Evolutionary conservation across 495 filamentous ascomycete species (phyloP).

Genomic region (Penicillium canescens): DNA sequence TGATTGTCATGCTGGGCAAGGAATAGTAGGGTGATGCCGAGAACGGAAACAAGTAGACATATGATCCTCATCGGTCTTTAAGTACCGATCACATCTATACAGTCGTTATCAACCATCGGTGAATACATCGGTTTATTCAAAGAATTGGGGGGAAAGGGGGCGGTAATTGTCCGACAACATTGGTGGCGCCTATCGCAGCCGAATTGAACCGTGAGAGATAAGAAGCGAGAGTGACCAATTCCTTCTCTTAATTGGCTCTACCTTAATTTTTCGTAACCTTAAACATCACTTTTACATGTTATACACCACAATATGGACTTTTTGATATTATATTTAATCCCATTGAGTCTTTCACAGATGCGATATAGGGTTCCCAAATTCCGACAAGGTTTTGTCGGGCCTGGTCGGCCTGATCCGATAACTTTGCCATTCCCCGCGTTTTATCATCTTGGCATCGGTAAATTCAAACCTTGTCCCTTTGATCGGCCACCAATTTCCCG

Average conservation of each 20-base stretch:
- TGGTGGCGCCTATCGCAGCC: neutral
- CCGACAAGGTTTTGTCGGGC: neutral
- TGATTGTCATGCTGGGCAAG: neutral
- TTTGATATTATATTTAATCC: neutral
- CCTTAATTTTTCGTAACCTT: neutral
- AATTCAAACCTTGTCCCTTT: neutral
- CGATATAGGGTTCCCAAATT: neutral
- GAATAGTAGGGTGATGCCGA: too few relatives aligned
- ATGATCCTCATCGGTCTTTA: neutral
- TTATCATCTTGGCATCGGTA: constrained; percentile 18
- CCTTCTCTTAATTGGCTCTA: neutral
- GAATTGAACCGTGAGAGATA: constrained; percentile 1
- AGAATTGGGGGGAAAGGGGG: constrained; percentile 1
- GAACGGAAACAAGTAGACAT: neutral
- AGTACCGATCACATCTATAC: neutral
- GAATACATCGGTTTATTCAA: constrained; percentile 13
- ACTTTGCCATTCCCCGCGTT: constrained; percentile 9
- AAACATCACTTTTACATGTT: neutral
- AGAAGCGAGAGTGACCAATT: neutral
- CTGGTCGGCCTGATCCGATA: neutral
- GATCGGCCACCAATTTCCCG: constrained; percentile 12
- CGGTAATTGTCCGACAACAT: constrained; percentile 5
- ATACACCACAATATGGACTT: too few relatives aligned
- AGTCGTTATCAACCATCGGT: constrained; percentile 6
- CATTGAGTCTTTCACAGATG: neutral